Conservation (phyloP, 208 protist genomes). For the Leishmania major region DNA sequence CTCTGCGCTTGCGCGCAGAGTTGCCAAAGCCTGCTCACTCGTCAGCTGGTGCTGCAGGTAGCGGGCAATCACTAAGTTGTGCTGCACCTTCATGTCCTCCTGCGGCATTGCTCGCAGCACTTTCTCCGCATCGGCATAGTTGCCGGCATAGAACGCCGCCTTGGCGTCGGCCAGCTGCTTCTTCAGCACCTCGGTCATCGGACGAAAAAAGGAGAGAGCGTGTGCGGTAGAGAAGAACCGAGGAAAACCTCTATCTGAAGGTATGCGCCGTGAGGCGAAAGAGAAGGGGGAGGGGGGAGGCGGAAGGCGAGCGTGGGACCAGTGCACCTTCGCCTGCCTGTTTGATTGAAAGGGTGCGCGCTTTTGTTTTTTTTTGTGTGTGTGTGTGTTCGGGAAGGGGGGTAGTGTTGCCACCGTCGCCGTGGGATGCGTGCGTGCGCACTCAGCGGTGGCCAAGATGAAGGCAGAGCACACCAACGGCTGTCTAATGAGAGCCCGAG, state of each 20-base stretch:
- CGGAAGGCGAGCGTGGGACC: neutral
- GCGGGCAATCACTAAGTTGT: slow-evolving; percentile 81
- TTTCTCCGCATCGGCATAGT: slow-evolving; percentile 68
- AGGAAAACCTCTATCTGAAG: neutral
- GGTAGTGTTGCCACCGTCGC: neutral
- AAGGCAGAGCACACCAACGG: neutral
- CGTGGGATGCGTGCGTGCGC: neutral
- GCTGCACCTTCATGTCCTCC: slow-evolving; percentile 80
- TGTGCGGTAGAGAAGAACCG: neutral
- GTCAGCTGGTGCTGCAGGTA: slow-evolving; percentile 65
- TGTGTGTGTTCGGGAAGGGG: neutral
- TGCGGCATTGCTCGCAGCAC: slow-evolving; percentile 62
- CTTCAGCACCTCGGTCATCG: slow-evolving; percentile 21
- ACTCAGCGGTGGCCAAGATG: neutral
- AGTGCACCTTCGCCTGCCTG: neutral
- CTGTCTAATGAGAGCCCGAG: neutral
- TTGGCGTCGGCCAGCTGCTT: slow-evolving; percentile 62
- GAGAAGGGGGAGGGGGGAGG: neutral
- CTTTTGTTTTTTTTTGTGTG: neutral
- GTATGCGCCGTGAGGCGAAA: neutral
- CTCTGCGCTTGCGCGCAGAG: slow-evolving; percentile 29
- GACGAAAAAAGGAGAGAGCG: neutral
- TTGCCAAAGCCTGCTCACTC: slow-evolving; percentile 51
- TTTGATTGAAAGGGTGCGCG: neutral
- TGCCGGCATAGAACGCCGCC: slow-evolving; percentile 66